Base-by-base conservation (phyloP, 139 green algal genomes). In the Astrephomene gubernaculifera region DNA sequence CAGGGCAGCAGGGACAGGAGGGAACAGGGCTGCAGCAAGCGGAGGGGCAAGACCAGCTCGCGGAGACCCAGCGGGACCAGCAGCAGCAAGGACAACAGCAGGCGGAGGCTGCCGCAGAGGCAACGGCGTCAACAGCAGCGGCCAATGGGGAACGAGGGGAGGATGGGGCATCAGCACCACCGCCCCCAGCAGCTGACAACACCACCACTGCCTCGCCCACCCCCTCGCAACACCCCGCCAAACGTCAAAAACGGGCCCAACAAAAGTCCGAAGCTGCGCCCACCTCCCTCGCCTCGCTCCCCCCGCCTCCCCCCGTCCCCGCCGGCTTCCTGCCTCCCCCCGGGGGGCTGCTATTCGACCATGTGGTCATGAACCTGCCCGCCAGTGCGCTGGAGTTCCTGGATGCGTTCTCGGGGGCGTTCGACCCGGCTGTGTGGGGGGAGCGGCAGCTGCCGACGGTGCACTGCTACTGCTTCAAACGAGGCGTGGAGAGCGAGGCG, bases 311-410 rank as follows among this genome's bases (percentile, higher is more conserved):
- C 12, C 29, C 76, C 0, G 17, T 72, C 0, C 76, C 76, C 12
- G 39, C n/a, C 5, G 39, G 12, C 0, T 83, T 83, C n/a, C 38
- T 24, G 31, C 78, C 78, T 0, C 78, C 61, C 22, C 31, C 35
- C 1, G 78, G 78, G 43, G 78, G 78, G 43, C 43, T 86, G 53
- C 31, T 85, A 31, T 87, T 93, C 52, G 76, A 94, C 63, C 83
- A 92, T 67, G 89, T 81, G 31, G 87, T 99, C 21, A 99, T 99
- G 96, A 99, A 99, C 90, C 91, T 99, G 69, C 97, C 97, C 33
- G 96, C 95, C 1, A 94, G 91, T 19, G 97, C 94, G 0, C 89
- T 98, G 0, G 92, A 97, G 69, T 99, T 99, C 71, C 85, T 99
- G 72, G 96, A 98, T 85, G 94, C 93, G 2, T 97, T 98, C 80